A percentile compares a stretch with the other conserved stretches of the same genome.
Conservation (phyloP, 2,329 filamentous ascomycete genomes). For the Fusarium marasasianum region DNA sequence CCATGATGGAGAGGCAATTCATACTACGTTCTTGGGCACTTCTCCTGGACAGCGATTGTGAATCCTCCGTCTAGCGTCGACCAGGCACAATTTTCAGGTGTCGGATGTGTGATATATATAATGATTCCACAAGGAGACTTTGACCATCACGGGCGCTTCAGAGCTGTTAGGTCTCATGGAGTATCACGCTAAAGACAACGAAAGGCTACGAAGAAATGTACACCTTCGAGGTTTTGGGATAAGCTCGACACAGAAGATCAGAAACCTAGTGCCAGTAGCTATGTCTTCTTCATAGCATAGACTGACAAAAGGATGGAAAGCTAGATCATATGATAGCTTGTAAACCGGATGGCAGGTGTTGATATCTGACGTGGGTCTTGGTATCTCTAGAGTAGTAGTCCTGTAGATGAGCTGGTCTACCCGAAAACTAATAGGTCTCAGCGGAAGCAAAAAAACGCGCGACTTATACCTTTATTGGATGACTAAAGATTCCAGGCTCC, state of each 20-base stretch:
- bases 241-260: neutral
- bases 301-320: accelerated
- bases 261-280: neutral
- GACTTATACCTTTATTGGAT: neutral
- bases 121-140: neutral
- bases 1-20: too few relatives aligned
- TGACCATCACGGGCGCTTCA: neutral
- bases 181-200: neutral
- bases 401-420: neutral
- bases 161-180: neutral
- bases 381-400: neutral
- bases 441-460: neutral
- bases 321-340: neutral
- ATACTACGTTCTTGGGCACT: neutral
- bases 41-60: neutral
- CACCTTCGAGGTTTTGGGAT: too few relatives aligned
- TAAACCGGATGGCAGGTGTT: neutral
- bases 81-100: neutral
- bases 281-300: neutral
- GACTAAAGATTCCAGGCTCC: neutral
- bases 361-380: accelerated
- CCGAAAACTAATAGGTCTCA: neutral
- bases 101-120: neutral
- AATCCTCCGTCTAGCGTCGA: neutral
- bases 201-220: neutral